phyloP scores from a whole-genome alignment of 2,329 filamentous ascomycete species.

The Monascus ruber region DNA sequence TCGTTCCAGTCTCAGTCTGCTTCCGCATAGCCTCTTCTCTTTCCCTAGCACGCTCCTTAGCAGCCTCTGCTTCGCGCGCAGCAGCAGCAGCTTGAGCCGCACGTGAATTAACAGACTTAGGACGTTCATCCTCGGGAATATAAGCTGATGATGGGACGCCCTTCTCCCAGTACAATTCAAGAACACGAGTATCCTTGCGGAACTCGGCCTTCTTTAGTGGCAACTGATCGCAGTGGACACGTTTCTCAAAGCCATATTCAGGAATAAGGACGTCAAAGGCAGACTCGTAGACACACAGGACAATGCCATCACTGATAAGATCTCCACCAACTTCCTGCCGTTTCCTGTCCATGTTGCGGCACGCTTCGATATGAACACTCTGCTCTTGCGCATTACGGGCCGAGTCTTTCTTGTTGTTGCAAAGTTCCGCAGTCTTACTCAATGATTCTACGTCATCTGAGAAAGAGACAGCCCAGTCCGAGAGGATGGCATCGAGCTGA shows the following conservation, averaged over 20 bases:
- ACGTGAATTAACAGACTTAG: conserved; percentile 67
- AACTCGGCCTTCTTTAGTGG: conserved; percentile 98
- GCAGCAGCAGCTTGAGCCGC: conserved; percentile 64
- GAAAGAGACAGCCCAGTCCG: conserved; percentile 71
- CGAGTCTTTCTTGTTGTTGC: conserved; percentile 98
- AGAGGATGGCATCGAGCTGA: conserved; percentile 78
- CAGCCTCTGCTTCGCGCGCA: conserved; percentile 69
- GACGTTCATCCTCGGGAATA: conserved; percentile 91
- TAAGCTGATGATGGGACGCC: conserved; percentile 92
- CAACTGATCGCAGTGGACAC: conserved; percentile 95
- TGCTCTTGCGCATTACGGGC: conserved; percentile 96
- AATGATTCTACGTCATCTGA: conserved; percentile 78
- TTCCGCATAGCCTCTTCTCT: conserved; percentile 83
- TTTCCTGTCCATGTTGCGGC: conserved; percentile 88
- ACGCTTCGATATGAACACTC: conserved; percentile 96
- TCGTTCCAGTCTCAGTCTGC: conserved; percentile 88
- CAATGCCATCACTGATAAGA: conserved; percentile 88
- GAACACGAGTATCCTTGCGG: conserved; percentile 84
- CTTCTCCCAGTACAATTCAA: conserved; percentile 99
- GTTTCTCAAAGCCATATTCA: conserved; percentile 98
- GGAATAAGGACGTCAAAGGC: conserved; percentile 97
- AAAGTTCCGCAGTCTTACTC: conserved; percentile 84
- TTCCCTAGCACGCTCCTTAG: conserved; percentile 70
- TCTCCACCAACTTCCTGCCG: conserved; percentile 79
- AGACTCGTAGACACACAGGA: conserved; percentile 95